Conservation (phyloP, 2,329 filamentous ascomycete species). For the Aplosporella prunicola region DNA sequence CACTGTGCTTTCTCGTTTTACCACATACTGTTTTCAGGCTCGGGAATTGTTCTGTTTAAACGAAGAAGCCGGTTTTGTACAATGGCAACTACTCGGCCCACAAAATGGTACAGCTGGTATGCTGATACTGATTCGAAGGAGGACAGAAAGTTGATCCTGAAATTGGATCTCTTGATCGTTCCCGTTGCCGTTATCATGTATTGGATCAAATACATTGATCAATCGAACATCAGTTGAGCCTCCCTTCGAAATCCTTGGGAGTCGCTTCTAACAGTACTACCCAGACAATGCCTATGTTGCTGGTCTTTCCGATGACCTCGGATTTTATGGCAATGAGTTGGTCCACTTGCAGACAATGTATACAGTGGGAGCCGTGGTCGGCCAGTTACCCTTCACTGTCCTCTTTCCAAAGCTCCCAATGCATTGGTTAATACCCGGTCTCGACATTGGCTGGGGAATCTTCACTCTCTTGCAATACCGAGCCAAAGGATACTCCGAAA, state of each 20-base stretch:
- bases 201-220: conserved; percentile 49
- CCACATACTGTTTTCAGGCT: too few species aligned
- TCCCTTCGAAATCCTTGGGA: neutral
- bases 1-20: too few species aligned
- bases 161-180: conserved; percentile 48
- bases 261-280: neutral
- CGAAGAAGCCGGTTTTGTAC: too few species aligned
- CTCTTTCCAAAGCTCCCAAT: conserved; percentile 38
- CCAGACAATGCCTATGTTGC: conserved; percentile 48
- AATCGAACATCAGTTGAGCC: conserved; percentile 48
- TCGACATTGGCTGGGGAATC: conserved; percentile 47
- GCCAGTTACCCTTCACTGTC: conserved; percentile 45
- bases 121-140: conserved; percentile 37
- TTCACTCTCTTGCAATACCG: conserved; percentile 49
- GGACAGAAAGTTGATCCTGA: conserved; percentile 44
- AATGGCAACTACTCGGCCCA: neutral
- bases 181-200: conserved; percentile 48
- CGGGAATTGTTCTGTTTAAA: too few species aligned
- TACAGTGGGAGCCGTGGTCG: conserved; percentile 41
- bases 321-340: conserved; percentile 44
- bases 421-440: conserved; percentile 41
- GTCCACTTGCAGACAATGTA: conserved; percentile 49
- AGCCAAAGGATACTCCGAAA: conserved; percentile 39
- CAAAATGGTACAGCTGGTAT: conserved; percentile 16
- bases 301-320: conserved; percentile 44